Evolutionary conservation across 768 basidiomycete species (phyloP).

Genomic region (Lactarius trivialis): DNA sequence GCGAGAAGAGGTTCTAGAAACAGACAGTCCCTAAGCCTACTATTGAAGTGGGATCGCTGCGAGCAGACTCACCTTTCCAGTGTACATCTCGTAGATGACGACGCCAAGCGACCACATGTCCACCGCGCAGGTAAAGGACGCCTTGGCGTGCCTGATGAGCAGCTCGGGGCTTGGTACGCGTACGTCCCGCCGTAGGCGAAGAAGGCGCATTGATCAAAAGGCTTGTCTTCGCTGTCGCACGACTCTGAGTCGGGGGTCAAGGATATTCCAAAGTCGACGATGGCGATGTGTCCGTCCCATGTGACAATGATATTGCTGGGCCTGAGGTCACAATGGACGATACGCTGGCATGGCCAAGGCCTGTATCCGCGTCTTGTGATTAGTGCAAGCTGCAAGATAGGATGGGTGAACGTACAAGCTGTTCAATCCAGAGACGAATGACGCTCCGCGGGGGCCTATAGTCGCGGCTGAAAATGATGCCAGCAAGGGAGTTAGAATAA

Average conservation of each 20-base stretch:
- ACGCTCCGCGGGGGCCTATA: not conserved
- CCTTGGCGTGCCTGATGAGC: constrained; percentile 5
- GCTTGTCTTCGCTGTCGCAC: not conserved
- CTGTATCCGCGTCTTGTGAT: not conserved
- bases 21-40: not conserved
- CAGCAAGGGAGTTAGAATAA: constrained; percentile 13
- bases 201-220: not conserved
- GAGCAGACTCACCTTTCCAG: not conserved
- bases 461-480: not conserved
- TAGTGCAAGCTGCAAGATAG: no score
- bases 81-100: constrained; percentile 15
- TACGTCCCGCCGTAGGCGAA: constrained; percentile 13
- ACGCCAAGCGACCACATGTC: constrained; percentile 21
- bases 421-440: constrained; percentile 7
- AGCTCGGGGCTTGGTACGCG: constrained; percentile 19
- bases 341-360: constrained; percentile 26
- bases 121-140: constrained; percentile 5
- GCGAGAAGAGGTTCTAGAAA: constrained; percentile 10
- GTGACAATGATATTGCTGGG: constrained; percentile 31
- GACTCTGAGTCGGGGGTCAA: not conserved
- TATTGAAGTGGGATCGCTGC: not conserved
- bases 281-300: constrained; percentile 16
- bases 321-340: constrained; percentile 47
- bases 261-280: constrained; percentile 22
- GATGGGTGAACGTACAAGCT: constrained; percentile 2